These are phyloP conservation scores for Incumbomyces delicatus DNA, from an alignment of 2,329 filamentous ascomycete genomes.

Conservation along the genomic window DNA sequence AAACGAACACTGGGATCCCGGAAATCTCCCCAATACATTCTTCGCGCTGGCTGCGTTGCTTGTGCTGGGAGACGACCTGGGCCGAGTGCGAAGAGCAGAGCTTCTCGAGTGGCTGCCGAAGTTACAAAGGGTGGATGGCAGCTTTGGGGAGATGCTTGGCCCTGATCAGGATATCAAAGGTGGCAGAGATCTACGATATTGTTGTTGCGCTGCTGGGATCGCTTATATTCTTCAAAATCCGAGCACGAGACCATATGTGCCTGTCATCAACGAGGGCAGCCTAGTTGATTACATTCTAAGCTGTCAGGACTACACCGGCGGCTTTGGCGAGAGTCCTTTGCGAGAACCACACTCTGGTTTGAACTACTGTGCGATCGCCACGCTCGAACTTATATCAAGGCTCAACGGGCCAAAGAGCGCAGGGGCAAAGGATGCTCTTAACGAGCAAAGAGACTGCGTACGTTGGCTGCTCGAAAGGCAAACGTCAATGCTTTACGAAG, in stretches of 20 bases:
- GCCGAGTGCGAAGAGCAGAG: conserved; percentile 55
- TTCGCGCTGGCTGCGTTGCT: conserved; percentile 73
- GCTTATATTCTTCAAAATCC: conserved; percentile 70
- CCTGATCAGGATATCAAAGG: conserved; percentile 52
- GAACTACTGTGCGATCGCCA: conserved; percentile 76
- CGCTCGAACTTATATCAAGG: conserved; percentile 62
- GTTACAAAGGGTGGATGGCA: conserved; percentile 75
- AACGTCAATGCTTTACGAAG: conserved; percentile 40
- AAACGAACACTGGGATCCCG: conserved; percentile 57
- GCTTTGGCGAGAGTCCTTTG: conserved; percentile 65
- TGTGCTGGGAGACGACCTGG: conserved; percentile 53
- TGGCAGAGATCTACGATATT: conserved; percentile 76
- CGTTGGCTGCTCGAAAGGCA: conserved; percentile 57
- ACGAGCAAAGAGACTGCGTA: conserved; percentile 24
- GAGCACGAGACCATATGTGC: conserved; percentile 42
- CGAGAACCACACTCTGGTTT: conserved; percentile 86
- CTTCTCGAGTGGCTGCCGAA: conserved; percentile 64
- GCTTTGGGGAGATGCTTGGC: conserved; percentile 74
- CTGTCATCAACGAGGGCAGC: conserved; percentile 64
- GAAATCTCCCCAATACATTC: conserved; percentile 78
- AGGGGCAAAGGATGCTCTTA: not conserved
- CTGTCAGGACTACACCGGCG: conserved; percentile 70
- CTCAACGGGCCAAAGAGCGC: conserved; percentile 13
- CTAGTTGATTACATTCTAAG: conserved; percentile 61
- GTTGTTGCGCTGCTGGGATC: conserved; percentile 72